A percentile compares a stretch with the other conserved stretches of the same genome.
Conservation (phyloP, 352 stramenopile species). For the Phytophthora crassamura region DNA sequence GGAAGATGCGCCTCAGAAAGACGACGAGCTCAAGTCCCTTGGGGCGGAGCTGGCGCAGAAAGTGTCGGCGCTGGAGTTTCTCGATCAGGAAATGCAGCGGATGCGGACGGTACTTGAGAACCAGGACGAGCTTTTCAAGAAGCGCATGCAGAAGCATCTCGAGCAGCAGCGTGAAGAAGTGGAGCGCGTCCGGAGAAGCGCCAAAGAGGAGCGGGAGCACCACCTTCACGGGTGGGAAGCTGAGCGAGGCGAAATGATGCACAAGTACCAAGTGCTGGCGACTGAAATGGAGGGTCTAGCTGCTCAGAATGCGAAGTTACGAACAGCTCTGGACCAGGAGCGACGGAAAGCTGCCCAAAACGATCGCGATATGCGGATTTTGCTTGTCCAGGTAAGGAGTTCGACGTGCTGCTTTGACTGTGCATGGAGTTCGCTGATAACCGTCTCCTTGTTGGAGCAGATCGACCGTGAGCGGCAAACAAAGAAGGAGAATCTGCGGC, state of each 20-base stretch:
- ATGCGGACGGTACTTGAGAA: slow-evolving; percentile 60
- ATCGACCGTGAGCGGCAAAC: slow-evolving; percentile 73
- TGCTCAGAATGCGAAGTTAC: slow-evolving; percentile 59
- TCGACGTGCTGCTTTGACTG: neutral
- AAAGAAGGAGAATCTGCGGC: slow-evolving; percentile 72
- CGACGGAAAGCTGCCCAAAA: slow-evolving; percentile 52
- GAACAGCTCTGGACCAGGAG: slow-evolving; percentile 51
- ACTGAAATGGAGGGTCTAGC: slow-evolving; percentile 54
- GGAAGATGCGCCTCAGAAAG: slow-evolving; percentile 23
- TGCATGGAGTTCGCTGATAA: neutral
- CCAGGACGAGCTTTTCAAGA: slow-evolving; percentile 66
- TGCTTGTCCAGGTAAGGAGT: slow-evolving; percentile 57
- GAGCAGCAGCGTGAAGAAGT: slow-evolving; percentile 58
- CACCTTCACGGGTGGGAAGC: slow-evolving; percentile 44
- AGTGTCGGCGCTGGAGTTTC: slow-evolving; percentile 61
- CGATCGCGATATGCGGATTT: slow-evolving; percentile 70
- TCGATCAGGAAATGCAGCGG: slow-evolving; percentile 75
- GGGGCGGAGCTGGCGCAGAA: slow-evolving; percentile 51
- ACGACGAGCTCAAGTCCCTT: slow-evolving; percentile 22
- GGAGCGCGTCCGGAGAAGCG: slow-evolving; percentile 28
- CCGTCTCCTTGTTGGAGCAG: slow-evolving; percentile 16
- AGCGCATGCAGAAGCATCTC: slow-evolving; percentile 51
- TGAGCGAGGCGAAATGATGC: slow-evolving; percentile 43
- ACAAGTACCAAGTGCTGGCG: slow-evolving; percentile 47
- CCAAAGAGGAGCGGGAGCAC: slow-evolving; percentile 50